These are phyloP conservation scores for Lipomyces japonicus DNA, from an alignment of 805 yeast genomes.

Conservation along the genomic window DNA sequence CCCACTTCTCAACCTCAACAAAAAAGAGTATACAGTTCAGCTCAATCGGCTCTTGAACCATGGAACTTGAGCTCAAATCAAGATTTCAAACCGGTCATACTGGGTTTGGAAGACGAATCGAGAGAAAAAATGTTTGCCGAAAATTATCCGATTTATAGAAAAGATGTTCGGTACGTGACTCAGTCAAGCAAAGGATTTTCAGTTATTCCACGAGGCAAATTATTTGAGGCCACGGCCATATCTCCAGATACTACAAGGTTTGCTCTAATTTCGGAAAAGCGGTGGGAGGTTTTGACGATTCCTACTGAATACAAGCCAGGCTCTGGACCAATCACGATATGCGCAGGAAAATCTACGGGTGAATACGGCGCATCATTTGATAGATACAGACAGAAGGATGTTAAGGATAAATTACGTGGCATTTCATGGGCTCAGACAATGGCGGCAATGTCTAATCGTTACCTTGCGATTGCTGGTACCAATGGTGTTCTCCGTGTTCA, in stretches of 20 bases:
- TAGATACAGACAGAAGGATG: slow-evolving; percentile 14
- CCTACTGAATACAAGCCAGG: slow-evolving; percentile 42
- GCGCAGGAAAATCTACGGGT: slow-evolving; percentile 67
- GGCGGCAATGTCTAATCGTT: slow-evolving; percentile 49
- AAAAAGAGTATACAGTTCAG: neutral
- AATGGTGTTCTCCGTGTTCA: slow-evolving; percentile 66
- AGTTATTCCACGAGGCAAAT: slow-evolving; percentile 42
- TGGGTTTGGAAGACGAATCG: slow-evolving; percentile 30
- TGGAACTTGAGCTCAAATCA: slow-evolving; percentile 5
- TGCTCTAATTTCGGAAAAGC: slow-evolving; percentile 60
- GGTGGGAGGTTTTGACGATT: slow-evolving; percentile 71
- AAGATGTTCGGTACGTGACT: slow-evolving; percentile 51
- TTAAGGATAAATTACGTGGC: slow-evolving; percentile 11
- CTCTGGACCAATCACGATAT: slow-evolving; percentile 52
- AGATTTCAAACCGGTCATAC: slow-evolving; percentile 15
- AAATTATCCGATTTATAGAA: slow-evolving; percentile 79
- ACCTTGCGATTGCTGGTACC: slow-evolving; percentile 67
- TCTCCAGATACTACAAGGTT: slow-evolving; percentile 63
- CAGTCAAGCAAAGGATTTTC: slow-evolving; percentile 49
- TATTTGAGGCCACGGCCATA: slow-evolving; percentile 54
- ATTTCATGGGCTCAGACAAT: slow-evolving; percentile 33
- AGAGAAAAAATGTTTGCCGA: slow-evolving; percentile 68
- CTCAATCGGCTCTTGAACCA: slow-evolving; percentile 19
- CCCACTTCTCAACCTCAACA: neutral
- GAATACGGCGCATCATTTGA: slow-evolving; percentile 54